Base-by-base conservation (phyloP, 2,329 filamentous ascomycete species). In the Talaromyces sp. region DNA sequence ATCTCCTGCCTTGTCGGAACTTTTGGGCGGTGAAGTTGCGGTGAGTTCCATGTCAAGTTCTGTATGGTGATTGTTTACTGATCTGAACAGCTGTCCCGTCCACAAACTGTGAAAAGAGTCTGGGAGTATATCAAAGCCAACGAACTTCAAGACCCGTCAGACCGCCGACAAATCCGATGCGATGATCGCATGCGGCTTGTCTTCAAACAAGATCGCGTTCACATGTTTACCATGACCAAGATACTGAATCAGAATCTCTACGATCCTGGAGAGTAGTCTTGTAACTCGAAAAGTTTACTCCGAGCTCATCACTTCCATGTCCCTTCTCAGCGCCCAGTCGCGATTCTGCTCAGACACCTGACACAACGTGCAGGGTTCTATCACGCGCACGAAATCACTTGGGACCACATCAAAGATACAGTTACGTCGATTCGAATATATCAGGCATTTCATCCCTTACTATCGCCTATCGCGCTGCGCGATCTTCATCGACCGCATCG, bases 221-320 rank as follows among this genome's bases (percentile, higher is more conserved):
- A 98, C 79, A 99, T 99, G 95, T 99, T 99, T 79, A 93, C 92
- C 70, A 98, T 99, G 94, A 98, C 97, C 83, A 97, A 97, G 83
- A 87, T 97, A 16, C 87, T 98, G 11, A 92, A 91, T 68, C 89
- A 90, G 75, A 94, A 98, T 73, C 83, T 98, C 45, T 97, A 96
- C 74, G 91, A 90, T 2, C 85, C 91, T 57, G 92, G 94, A 62
- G 92, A 95, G 76, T 87, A 76, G 41, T n/a, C 37, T 19, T 19
- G 37, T 27, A 19, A 54, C 47, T 41, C 9, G 6, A 37, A 19
- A 52, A 41, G 33, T n/a, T 56, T 13, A 56, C 19, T 39, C 6
- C 9, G 31, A 22, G 31, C 33, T 39, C 27, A 24, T 56, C 8
- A 22, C 19, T 11, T 56, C 52, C 33, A 39, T 56, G 11, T 24